Base-by-base conservation (phyloP, 306 rosid species). In the Casuarina glauca region DNA sequence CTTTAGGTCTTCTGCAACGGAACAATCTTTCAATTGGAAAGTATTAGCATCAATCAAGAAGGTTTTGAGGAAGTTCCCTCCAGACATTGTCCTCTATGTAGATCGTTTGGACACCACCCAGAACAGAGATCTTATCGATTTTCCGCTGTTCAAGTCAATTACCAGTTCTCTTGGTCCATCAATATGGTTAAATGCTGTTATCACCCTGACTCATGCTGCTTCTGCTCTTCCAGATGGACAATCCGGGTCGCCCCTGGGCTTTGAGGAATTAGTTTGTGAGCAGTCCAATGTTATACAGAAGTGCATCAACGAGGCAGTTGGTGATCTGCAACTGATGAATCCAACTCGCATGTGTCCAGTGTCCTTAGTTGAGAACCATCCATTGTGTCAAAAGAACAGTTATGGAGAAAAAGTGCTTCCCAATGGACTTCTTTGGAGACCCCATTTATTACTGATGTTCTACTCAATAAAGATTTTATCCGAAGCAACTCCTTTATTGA, bases 131-230 rank as follows among this genome's bases (percentile, higher is more conserved):
- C 62, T 84, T 39, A 77, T 69, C 52, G 90, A 87, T 77, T 72
- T 85, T 52, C 89, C 89, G 3, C 49, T 89, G 62, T 68, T 89
- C 69, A 81, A 74, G 81, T 74, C 89, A 38, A 87, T 89, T 79
- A 83, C 90, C 49, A 62, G 62, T 44, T 77, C 83, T 77, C 89
- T 89, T 4, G 13, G 79, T 55, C 66, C 93, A 60, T 87, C 86
- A 17, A 70, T 87, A 70, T 87, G 93, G 93, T 82, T 72, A 76
- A 87, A 57, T 57, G 58, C 79, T 42, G 78, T 90, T 73, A 81
- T 90, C 32, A 70, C 85, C 39, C 79, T 90, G 46, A 87, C 91
- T 4, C 93, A 87, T 82, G 91, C 93, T 70, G 90, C 88, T 80
- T 81, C 90, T 74, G 60, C 78, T 76, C 86, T 86, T 15, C 66